Percentiles rank a stretch among this genome's conserved stretches.
Conservation (phyloP, 768 basidiomycete species). For the Suillus discolor region DNA sequence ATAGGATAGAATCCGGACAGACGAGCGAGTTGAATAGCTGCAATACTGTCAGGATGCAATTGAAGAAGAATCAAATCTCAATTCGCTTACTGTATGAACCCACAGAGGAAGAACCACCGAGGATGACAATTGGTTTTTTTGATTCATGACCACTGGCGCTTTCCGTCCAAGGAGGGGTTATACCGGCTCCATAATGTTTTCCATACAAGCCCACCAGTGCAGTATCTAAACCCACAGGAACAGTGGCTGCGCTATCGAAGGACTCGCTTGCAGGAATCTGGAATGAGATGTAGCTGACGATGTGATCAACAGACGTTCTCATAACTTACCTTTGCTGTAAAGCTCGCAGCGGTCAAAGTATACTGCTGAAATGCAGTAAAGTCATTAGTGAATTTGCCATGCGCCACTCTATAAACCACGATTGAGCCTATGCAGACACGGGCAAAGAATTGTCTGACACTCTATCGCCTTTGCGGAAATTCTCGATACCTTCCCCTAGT, state of each 20-base stretch:
- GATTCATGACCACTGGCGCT: constrained; percentile 39
- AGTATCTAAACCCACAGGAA: constrained; percentile 49
- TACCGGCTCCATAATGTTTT: constrained; percentile 37
- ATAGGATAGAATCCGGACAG: constrained; percentile 44
- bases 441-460: constrained; percentile 31
- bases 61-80: constrained; percentile 8
- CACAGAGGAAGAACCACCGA: constrained; percentile 51
- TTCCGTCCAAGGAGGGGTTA: constrained; percentile 39
- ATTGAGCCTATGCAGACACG: constrained; percentile 21
- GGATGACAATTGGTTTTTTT: constrained; percentile 46
- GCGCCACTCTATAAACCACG: constrained; percentile 29
- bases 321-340: constrained; percentile 39
- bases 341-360: constrained; percentile 32
- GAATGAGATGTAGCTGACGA: neutral
- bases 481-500: constrained; percentile 39
- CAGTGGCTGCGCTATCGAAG: constrained; percentile 47
- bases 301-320: neutral
- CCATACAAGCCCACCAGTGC: constrained; percentile 51
- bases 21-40: constrained; percentile 43
- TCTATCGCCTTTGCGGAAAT: constrained; percentile 40
- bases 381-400: constrained; percentile 31
- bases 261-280: constrained; percentile 47
- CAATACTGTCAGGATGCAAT: neutral
- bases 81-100: constrained; percentile 45
- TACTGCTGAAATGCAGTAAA: constrained; percentile 44